Base-by-base conservation (phyloP, 345 rosid species). In the Cardiospermum halicacabum region DNA sequence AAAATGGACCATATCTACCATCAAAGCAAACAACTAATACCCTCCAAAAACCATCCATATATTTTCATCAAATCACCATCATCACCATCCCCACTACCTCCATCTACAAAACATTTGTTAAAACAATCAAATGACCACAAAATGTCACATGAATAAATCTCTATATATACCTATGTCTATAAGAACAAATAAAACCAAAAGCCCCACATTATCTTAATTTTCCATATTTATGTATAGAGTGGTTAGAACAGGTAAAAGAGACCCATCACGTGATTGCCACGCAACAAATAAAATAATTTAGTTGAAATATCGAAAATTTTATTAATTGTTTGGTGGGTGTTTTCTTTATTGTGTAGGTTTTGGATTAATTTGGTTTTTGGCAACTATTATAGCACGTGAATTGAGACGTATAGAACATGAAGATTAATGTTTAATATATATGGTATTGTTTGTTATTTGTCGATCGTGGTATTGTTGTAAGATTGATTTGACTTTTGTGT, bases 241-340 rank as follows among this genome's bases (percentile, higher is more conserved):
- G 10, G 80, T 68, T 76, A 72, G 68, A 58, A 53, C 72, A 4
- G 83, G 69, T 79, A 75, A 45, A 71, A 76, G 48, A 72, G 26
- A 43, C 60, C 78, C 71, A 68, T 73, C 78, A 60, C 51, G 64
- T 60, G 64, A 72, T 47, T 42, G 69, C 72, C 76, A 74, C 74
- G 76, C 71, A 64, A 74, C 69, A 30, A 40, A 18, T 3, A 22
- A 3, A 40, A 51, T 22, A 21, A 53, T 30, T 11, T 64, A 39
- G 36, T 18, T 19, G n/a, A 30, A 57, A 32, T 25, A 53, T 53
- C 4, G 13, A 13, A 12, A 12, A 12, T 15, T 42, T n/a, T 47
- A 1, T 47, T 9, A 11, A 39, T 39, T 39, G 6, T 43, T 43
- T 40, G 47, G 47, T 13, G 5, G n/a, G 47, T 40, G 8, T 40